phyloP scores from a whole-genome alignment of 352 stramenopile genomes.

The Phytophthora cactorum region DNA sequence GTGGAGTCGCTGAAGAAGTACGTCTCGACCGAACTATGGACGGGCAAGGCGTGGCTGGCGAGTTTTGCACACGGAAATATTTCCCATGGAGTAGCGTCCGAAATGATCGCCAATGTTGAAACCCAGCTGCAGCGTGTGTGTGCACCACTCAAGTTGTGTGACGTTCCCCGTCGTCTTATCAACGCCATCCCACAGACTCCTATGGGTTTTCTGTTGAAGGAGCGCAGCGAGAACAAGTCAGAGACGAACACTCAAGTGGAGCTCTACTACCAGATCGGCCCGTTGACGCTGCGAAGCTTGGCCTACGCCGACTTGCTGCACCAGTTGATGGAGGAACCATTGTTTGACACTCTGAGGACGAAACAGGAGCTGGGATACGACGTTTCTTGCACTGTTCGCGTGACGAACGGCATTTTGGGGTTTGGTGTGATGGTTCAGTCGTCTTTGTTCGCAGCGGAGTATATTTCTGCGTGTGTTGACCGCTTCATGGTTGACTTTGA shows the following conservation, averaged over 20 bases:
- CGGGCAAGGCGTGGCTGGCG: conserved; percentile 48
- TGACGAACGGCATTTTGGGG: conserved; percentile 84
- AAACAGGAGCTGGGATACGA: conserved; percentile 92
- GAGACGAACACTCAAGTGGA: conserved; percentile 89
- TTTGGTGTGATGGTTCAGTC: conserved; percentile 87
- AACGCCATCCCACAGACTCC: conserved; percentile 53
- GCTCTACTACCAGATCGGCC: conserved; percentile 89
- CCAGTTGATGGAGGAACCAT: conserved; percentile 89
- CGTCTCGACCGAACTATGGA: conserved; percentile 55
- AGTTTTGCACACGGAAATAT: conserved; percentile 85
- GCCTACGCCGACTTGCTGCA: conserved; percentile 87
- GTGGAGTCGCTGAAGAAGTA: conserved; percentile 49
- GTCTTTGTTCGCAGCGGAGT: conserved; percentile 69
- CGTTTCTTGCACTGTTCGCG: conserved; percentile 85
- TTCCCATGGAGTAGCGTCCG: conserved; percentile 28
- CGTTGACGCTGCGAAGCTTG: conserved; percentile 60
- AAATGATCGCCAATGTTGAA: conserved; percentile 56
- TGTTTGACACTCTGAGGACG: conserved; percentile 89
- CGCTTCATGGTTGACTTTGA: conserved; percentile 83
- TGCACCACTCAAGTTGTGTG: conserved; percentile 25
- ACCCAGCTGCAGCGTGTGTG: conserved; percentile 45
- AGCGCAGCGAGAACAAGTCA: conserved; percentile 69
- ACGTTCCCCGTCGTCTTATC: conserved; percentile 61
- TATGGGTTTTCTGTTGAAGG: conserved; percentile 58
- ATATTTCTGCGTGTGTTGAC: conserved; percentile 74